Evolutionary conservation across 2,329 filamentous ascomycete species (phyloP).

Genomic region (Thielaviopsis cerberus): DNA sequence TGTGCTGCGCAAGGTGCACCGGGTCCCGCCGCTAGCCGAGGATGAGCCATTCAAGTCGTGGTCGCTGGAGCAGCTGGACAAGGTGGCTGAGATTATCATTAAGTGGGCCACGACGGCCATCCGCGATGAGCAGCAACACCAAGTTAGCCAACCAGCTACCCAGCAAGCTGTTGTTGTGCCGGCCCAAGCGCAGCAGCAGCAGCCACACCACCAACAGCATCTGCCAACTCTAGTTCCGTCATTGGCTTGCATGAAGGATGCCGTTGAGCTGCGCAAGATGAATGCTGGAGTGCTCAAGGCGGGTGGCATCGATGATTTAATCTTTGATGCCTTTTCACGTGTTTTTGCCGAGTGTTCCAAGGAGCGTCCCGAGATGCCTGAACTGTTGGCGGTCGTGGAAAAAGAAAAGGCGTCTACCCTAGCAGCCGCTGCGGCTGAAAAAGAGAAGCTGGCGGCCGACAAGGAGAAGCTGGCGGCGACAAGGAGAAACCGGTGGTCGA

Average conservation of each 20-base stretch:
- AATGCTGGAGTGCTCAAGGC: slow-evolving; percentile 80
- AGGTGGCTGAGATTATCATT: slow-evolving; percentile 33
- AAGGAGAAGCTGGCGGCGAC: not conserved
- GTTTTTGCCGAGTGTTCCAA: slow-evolving; percentile 8
- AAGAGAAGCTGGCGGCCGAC: not conserved
- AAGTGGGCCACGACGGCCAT: slow-evolving; percentile 31
- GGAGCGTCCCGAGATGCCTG: slow-evolving; percentile 3
- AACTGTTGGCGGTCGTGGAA: not conserved
- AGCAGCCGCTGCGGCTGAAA: not conserved
- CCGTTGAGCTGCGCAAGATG: slow-evolving; percentile 45
- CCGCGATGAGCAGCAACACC: slow-evolving; percentile 9
- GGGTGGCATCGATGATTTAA: slow-evolving; percentile 74
- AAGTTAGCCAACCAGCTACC: not conserved
- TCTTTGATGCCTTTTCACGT: slow-evolving; percentile 66
- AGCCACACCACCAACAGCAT: not conserved
- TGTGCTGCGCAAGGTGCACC: slow-evolving; percentile 31
- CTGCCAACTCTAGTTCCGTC: slow-evolving; percentile 16
- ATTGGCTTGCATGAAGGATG: slow-evolving; percentile 37
- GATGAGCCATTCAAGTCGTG: slow-evolving; percentile 39
- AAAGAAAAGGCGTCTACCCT: slow-evolving; percentile 19
- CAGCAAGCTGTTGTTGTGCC: not conserved
- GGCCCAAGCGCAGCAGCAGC: not conserved
- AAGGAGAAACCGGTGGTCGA: not conserved
- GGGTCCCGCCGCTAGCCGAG: slow-evolving; percentile 24
- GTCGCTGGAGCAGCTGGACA: slow-evolving; percentile 37